Percentiles rank a stretch among this genome's conserved stretches.
These are phyloP conservation scores for Monilinia vaccinii-corymbosi DNA, from an alignment of 2,329 filamentous ascomycete species.

Conservation along the genomic window DNA sequence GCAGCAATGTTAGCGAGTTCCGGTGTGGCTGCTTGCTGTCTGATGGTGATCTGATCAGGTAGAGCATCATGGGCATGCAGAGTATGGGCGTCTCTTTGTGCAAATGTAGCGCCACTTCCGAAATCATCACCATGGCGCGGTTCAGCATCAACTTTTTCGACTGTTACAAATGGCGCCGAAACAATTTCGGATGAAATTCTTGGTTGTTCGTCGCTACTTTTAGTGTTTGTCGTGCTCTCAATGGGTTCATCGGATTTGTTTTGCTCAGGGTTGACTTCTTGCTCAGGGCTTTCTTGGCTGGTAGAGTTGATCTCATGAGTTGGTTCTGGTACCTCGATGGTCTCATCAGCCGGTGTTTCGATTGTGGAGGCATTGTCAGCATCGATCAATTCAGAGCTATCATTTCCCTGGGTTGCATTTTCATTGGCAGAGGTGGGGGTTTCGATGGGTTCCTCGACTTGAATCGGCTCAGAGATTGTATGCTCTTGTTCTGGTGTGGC, in stretches of 20 bases:
- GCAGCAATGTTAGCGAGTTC: conserved; percentile 23
- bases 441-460: neutral
- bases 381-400: neutral
- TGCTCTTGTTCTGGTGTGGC: neutral
- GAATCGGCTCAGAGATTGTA: neutral
- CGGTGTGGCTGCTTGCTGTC: conserved; percentile 19
- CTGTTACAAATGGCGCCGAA: conserved; percentile 20
- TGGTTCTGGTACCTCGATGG: neutral
- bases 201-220: neutral
- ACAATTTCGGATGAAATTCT: neutral
- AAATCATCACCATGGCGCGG: conserved; percentile 32
- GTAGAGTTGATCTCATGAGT: neutral
- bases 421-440: neutral
- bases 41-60: conserved; percentile 28
- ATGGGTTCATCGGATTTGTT: neutral
- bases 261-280: neutral
- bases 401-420: neutral
- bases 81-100: conserved; percentile 30
- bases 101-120: conserved; percentile 27
- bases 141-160: conserved; percentile 31
- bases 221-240: neutral
- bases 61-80: conserved; percentile 28
- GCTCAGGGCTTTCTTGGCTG: neutral
- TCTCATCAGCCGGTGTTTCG: neutral
- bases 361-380: neutral